Percentiles rank a stretch among this genome's conserved stretches.
Evolutionary conservation across 257 asterid genomes (phyloP).

Genomic region (Solanum pimpinellifolium): DNA sequence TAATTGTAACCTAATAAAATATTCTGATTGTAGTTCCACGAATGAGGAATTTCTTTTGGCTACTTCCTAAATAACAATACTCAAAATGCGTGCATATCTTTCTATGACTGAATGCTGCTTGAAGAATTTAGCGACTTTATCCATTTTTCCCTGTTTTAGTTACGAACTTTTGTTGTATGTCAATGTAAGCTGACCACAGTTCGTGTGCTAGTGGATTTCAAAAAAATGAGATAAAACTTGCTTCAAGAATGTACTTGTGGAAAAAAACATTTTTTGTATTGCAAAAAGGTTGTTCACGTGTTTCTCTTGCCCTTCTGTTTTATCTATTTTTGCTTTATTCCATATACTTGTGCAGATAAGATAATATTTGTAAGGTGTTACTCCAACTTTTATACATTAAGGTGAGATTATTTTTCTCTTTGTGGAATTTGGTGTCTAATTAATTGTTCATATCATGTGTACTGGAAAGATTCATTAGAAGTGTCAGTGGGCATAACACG

Average conservation of each 20-base stretch:
- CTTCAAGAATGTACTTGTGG: neutral
- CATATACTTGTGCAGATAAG: neutral
- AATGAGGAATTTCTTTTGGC: neutral
- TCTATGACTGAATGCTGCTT: neutral
- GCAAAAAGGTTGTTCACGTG: neutral
- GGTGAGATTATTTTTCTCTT: neutral
- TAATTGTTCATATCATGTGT: neutral
- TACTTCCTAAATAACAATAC: neutral
- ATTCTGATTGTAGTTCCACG: neutral
- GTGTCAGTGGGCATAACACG: neutral
- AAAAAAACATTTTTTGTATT: neutral
- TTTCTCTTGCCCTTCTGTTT: neutral
- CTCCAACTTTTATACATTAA: neutral
- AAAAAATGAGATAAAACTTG: neutral
- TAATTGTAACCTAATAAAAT: neutral
- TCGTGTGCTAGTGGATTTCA: neutral
- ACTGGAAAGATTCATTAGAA: neutral
- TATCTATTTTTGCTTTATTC: neutral
- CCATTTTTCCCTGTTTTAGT: neutral
- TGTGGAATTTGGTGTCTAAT: neutral
- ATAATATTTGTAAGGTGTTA: neutral
- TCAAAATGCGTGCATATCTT: neutral
- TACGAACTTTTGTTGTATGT: neutral
- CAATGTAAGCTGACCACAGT: neutral
- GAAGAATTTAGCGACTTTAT: neutral